Evolutionary conservation across 2,329 filamentous ascomycete species (phyloP).

Genomic region (Pestalotiopsis sp.): DNA sequence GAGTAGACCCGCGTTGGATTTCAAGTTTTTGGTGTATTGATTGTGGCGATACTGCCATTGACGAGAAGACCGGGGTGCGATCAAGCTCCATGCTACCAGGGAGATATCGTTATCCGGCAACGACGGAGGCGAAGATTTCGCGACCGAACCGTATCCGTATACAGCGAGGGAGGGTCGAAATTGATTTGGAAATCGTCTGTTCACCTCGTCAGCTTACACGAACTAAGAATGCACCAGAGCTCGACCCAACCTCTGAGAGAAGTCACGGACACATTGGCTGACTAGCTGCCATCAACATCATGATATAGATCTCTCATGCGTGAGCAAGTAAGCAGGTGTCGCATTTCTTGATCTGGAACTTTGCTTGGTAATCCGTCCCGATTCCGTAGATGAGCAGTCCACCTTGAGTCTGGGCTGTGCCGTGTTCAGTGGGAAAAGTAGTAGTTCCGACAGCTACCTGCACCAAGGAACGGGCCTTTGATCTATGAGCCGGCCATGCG

Average conservation of each 20-base stretch:
- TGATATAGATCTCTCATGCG: too few relatives aligned
- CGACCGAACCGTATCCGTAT: not conserved
- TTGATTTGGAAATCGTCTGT: not conserved
- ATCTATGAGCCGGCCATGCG: too few relatives aligned
- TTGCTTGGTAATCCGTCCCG: too few relatives aligned
- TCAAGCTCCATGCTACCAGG: not conserved
- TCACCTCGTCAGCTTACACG: not conserved
- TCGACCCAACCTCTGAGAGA: not conserved
- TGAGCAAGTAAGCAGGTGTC: too few relatives aligned
- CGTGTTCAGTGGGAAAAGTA: too few relatives aligned
- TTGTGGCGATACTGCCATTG: not conserved
- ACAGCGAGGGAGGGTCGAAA: not conserved
- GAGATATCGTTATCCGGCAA: not conserved
- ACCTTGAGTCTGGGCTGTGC: too few relatives aligned
- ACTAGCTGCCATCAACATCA: too few relatives aligned
- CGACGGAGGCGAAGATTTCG: not conserved
- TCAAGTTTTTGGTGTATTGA: not conserved
- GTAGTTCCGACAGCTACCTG: too few relatives aligned
- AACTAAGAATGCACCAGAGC: not conserved
- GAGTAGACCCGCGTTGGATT: not conserved
- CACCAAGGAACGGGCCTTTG: too few relatives aligned
- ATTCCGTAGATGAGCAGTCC: too few relatives aligned
- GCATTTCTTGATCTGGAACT: too few relatives aligned
- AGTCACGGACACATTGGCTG: not conserved
- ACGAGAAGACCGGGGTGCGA: not conserved